Percentiles rank a stretch among this genome's conserved stretches.
Evolutionary conservation across 1,284 basidiomycete genomes (phyloP).

Genomic region (Trichosporon sp.): DNA sequence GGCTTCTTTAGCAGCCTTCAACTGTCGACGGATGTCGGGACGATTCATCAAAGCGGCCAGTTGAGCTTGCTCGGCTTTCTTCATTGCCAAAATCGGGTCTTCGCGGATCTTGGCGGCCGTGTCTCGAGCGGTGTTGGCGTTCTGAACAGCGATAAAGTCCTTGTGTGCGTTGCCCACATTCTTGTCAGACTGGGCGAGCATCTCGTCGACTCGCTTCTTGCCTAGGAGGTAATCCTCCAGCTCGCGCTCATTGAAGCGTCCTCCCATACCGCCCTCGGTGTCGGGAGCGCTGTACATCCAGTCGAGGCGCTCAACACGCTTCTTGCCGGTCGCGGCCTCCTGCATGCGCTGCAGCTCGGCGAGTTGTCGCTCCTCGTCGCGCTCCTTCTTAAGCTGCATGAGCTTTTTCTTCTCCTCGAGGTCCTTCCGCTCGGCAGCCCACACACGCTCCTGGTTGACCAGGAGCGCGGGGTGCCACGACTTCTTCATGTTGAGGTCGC

Average conservation of each 20-base stretch:
- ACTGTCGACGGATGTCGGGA: conserved; percentile 76
- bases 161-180: conserved; percentile 83
- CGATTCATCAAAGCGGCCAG: conserved; percentile 85
- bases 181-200: conserved; percentile 75
- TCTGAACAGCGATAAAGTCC: conserved; percentile 85
- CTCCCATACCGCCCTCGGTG: conserved; percentile 64
- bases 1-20: conserved; percentile 65
- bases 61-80: conserved; percentile 92
- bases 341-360: conserved; percentile 93
- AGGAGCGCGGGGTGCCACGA: conserved; percentile 95
- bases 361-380: conserved; percentile 92
- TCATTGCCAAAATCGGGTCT: conserved; percentile 92
- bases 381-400: conserved; percentile 91
- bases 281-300: conserved; percentile 99
- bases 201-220: conserved; percentile 97
- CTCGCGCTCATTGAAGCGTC: conserved; percentile 60
- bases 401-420: conserved; percentile 97
- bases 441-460: conserved; percentile 98
- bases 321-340: conserved; percentile 89
- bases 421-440: conserved; percentile 96
- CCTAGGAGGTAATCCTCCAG: conserved; percentile 94
- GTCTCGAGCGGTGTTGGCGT: conserved; percentile 85
- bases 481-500: conserved; percentile 68
- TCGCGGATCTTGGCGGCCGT: conserved; percentile 89
- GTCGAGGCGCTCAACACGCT: conserved; percentile 85